Conservation (phyloP, 345 rosid species). For the Acer saccharum region DNA sequence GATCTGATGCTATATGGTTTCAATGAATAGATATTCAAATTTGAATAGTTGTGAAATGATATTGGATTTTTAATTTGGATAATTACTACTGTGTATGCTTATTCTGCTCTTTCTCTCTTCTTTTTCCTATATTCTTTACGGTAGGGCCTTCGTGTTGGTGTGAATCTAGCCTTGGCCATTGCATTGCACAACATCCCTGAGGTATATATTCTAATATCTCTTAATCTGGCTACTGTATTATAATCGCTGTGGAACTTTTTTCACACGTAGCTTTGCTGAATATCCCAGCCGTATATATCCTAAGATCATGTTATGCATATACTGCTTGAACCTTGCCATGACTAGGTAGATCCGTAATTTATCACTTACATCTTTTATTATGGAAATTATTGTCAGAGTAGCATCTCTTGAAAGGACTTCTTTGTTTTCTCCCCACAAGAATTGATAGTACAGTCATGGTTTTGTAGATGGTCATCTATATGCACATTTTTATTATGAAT, state of each 20-base stretch:
- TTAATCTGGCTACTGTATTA: not conserved
- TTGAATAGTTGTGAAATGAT: not conserved
- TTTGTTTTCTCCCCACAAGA: not conserved
- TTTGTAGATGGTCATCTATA: not conserved
- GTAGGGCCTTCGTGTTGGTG: constrained; percentile 93
- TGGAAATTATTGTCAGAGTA: not conserved
- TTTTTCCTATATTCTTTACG: constrained; percentile 22
- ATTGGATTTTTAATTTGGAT: not conserved
- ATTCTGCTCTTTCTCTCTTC: constrained; percentile 2
- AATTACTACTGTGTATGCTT: constrained; percentile 1
- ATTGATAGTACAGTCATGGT: not conserved
- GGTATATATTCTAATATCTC: constrained; percentile 49
- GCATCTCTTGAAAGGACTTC: not conserved
- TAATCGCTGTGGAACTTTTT: not conserved
- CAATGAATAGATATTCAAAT: not conserved
- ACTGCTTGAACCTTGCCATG: not conserved
- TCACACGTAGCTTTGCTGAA: not conserved
- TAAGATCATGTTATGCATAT: not conserved
- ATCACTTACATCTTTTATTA: not conserved
- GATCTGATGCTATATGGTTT: constrained; percentile 3
- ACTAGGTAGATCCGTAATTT: not conserved
- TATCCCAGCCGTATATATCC: not conserved
- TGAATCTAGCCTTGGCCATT: constrained; percentile 93
- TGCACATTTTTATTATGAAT: not conserved
- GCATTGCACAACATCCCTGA: constrained; percentile 99